Percentiles rank a stretch among this genome's conserved stretches.
Conservation (phyloP, 352 stramenopile genomes). For the Phytophthora cryptogea region DNA sequence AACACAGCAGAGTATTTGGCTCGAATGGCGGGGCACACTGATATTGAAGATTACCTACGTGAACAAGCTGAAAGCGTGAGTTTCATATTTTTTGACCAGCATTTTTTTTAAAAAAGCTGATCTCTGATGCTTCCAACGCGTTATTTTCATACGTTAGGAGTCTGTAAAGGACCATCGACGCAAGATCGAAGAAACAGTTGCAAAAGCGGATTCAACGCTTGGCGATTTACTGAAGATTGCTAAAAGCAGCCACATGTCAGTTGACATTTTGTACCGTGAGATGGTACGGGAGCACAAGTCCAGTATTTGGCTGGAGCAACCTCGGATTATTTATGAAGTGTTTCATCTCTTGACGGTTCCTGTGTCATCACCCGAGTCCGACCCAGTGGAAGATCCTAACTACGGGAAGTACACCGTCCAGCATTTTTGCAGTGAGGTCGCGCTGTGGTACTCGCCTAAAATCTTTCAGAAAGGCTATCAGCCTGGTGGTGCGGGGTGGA, state of each 20-base stretch:
- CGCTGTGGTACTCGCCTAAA: constrained; percentile 71
- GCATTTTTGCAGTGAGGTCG: constrained; percentile 85
- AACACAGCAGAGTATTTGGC: constrained; percentile 77
- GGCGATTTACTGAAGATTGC: constrained; percentile 69
- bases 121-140: constrained; percentile 1
- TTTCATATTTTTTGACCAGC: constrained; percentile 1
- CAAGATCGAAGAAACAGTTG: constrained; percentile 84
- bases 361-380: constrained; percentile 37
- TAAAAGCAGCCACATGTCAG: constrained; percentile 63
- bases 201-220: constrained; percentile 58
- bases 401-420: constrained; percentile 86
- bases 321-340: constrained; percentile 83
- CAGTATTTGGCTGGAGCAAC: constrained; percentile 72
- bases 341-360: constrained; percentile 70
- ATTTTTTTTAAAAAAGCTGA: not conserved
- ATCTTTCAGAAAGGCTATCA: constrained; percentile 74
- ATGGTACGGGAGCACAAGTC: constrained; percentile 77
- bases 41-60: constrained; percentile 81
- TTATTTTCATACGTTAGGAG: constrained; percentile 46
- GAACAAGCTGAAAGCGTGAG: constrained; percentile 83
- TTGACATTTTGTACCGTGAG: constrained; percentile 81
- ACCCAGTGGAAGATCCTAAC: constrained; percentile 50
- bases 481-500: constrained; percentile 40
- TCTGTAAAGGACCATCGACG: constrained; percentile 85
- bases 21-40: constrained; percentile 51